Base-by-base conservation (phyloP, 192 early-diverging fungal genomes). In the Entomortierella lignicola region DNA sequence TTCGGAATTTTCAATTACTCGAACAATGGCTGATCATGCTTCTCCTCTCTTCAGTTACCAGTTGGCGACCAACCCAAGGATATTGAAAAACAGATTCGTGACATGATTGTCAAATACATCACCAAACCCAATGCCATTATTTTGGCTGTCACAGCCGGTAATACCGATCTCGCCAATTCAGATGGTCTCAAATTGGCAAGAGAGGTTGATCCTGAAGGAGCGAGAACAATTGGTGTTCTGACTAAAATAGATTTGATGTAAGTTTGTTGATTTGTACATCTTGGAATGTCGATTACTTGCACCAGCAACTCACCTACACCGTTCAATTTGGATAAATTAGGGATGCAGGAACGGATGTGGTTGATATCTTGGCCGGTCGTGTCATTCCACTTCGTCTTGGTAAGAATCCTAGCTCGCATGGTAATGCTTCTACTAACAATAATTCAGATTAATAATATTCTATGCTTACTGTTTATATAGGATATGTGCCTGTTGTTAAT, bases 11-110 rank as follows among this genome's bases (percentile, higher is more conserved):
- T 31, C 44, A 37, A 12, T 21, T 13, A 3, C 26, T 7, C 6
- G n/a, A 50, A 17, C 23, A 56, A 13, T 4, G 4, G 42, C 48
- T 48, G 31, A 55, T 26, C 39, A 10, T 42, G 21, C 11, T 43
- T 30, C n/a, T n/a, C 43, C 11, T 30, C 21, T 13, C 54, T 23
- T 41, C 60, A 85, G 92, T 91, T 99, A 31, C 97, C 98, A 55
- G 96, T 99, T 55, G 97, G 97, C 31, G 97, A 98, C 81, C 98
- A 99, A 88, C 98, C 98, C 55, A 95, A 96, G 83, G 96, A 99
- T 74, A 99, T 99, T 77, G 98, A 99, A 81, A 94, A 91, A 77
- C 94, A 96, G 77, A 99, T 99, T 69, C 88, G 91, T 52, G 97
- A 99, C 51, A 99, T 99, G 98, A 90, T 99, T 64, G 67, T 97